Percentiles rank a stretch among this genome's conserved stretches.
Evolutionary conservation across 257 asterid genomes (phyloP).

Genomic region (Ballota nigra): DNA sequence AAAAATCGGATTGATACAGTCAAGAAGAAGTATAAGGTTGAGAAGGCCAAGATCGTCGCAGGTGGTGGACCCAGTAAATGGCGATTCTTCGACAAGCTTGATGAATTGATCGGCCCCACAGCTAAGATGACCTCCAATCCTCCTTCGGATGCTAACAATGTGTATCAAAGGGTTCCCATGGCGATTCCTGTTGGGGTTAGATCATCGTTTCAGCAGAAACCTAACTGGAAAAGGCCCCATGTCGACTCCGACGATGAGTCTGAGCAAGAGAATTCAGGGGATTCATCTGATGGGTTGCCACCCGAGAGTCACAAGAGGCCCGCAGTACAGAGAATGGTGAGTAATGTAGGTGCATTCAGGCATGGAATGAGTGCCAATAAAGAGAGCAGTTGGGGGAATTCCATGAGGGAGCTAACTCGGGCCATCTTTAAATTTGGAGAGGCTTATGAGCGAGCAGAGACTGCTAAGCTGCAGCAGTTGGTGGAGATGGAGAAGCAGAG

Average conservation of each 20-base stretch:
- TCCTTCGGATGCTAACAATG: conserved; percentile 16
- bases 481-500: conserved; percentile 94
- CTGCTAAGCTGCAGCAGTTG: conserved; percentile 70
- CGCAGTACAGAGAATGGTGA: conserved; percentile 25
- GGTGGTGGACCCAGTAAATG: conserved; percentile 65
- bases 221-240: conserved; percentile 35
- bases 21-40: conserved; percentile 83
- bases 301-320: conserved; percentile 54
- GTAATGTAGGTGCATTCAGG: conserved; percentile 17
- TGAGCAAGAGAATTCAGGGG: conserved; percentile 50
- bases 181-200: conserved; percentile 45
- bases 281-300: conserved; percentile 63
- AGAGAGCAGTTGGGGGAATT: conserved; percentile 47
- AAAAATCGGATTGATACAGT: conserved; percentile 91
- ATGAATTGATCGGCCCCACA: conserved; percentile 59
- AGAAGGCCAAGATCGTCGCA: conserved; percentile 73
- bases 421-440: conserved; percentile 78
- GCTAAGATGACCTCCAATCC: conserved; percentile 31
- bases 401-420: conserved; percentile 55
- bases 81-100: conserved; percentile 63
- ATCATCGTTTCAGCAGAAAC: conserved; percentile 26
- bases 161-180: conserved; percentile 30
- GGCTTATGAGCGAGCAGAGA: conserved; percentile 80
- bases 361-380: conserved; percentile 15
- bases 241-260: conserved; percentile 48